These are phyloP conservation scores for Brettanomyces bruxellensis DNA, from an alignment of 805 yeast species.

Conservation along the genomic window DNA sequence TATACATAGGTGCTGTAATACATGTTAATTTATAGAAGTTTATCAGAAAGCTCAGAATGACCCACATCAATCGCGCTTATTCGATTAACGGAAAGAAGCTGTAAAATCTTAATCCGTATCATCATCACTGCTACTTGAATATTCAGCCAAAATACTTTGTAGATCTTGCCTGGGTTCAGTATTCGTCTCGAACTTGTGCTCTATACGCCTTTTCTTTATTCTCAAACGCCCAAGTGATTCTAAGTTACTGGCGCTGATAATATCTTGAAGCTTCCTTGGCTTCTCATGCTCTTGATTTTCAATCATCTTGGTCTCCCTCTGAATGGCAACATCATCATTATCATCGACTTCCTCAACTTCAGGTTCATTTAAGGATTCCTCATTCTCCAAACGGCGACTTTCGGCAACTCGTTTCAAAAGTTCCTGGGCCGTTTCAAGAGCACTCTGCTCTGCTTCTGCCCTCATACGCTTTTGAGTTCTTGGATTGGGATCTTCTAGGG, in stretches of 20 bases:
- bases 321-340: not conserved
- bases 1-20: not conserved
- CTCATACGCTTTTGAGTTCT: slow-evolving; percentile 42
- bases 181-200: not conserved
- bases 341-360: not conserved
- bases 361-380: not conserved
- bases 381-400: slow-evolving; percentile 13
- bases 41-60: too few relatives aligned
- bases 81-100: too few relatives aligned
- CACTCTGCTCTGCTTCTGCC: slow-evolving; percentile 36
- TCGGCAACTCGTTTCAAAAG: slow-evolving; percentile 28
- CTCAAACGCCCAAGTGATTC: not conserved
- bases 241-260: not conserved
- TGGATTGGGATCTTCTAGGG: slow-evolving; percentile 81
- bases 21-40: too few relatives aligned
- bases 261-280: not conserved
- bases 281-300: too few relatives aligned
- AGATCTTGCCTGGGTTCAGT: not conserved
- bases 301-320: too few relatives aligned
- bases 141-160: not conserved
- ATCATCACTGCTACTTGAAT: not conserved
- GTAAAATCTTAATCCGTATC: too few relatives aligned
- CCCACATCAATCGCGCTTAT: too few relatives aligned
- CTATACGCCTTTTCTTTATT: not conserved
- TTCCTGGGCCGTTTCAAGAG: slow-evolving; percentile 43